phyloP scores from a whole-genome alignment of 106 monocot genomes.

The Narthecium ossifragum region DNA sequence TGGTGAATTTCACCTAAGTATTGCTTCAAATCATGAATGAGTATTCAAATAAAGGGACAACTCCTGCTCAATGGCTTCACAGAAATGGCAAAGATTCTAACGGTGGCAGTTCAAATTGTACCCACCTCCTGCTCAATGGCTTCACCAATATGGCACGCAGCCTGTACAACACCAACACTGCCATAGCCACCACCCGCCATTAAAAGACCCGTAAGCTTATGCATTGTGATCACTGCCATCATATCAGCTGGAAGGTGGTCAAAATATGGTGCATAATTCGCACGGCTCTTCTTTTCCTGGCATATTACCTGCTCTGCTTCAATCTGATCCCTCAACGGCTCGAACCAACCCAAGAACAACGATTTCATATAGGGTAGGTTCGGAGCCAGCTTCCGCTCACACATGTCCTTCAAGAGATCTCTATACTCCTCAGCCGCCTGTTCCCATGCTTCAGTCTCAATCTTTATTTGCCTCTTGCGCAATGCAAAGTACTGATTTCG shows the following conservation, averaged over 20 bases:
- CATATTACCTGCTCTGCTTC: conserved; percentile 47
- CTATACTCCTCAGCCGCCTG: conserved; percentile 85
- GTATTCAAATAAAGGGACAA: too few species aligned
- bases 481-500: conserved; percentile 33
- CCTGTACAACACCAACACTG: conserved; percentile 58
- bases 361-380: conserved; percentile 90
- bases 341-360: conserved; percentile 91
- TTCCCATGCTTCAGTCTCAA: conserved; percentile 94
- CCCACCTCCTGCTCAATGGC: conserved; percentile 90
- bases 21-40: too few species aligned
- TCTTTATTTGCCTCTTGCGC: conserved; percentile 59
- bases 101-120: too few species aligned
- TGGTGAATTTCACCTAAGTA: too few species aligned
- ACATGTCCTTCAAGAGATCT: conserved; percentile 83
- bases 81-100: conserved; percentile 45
- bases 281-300: conserved; percentile 18
- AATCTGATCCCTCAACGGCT: conserved; percentile 71
- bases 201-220: conserved; percentile 82
- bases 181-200: conserved; percentile 64
- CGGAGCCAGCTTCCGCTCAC: conserved; percentile 80
- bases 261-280: conserved; percentile 33
- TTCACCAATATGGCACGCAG: conserved; percentile 60
- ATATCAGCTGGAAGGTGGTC: conserved; percentile 65
- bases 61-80: conserved; percentile 91
- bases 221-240: conserved; percentile 99